A percentile compares a stretch with the other conserved stretches of the same genome.
Conservation (phyloP, 208 protist species). For the Leishmania gerbilli region DNA sequence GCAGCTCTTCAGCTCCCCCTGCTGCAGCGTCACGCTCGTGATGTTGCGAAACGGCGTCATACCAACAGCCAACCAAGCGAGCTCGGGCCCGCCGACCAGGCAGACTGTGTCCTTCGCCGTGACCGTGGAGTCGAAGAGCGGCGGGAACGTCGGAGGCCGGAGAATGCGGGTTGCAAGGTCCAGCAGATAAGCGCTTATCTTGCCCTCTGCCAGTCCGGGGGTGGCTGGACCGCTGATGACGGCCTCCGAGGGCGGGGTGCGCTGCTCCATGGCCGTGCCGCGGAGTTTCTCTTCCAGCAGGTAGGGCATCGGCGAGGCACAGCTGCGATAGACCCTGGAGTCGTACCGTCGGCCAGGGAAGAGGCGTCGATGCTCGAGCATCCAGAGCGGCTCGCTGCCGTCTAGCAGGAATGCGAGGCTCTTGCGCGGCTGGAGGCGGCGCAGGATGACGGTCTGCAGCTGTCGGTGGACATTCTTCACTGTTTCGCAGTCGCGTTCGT, state of each 20-base stretch:
- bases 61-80: conserved; percentile 61
- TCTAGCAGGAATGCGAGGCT: conserved; percentile 70
- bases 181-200: conserved; percentile 72
- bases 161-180: conserved; percentile 68
- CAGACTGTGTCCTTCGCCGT: conserved; percentile 61
- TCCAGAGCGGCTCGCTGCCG: conserved; percentile 76
- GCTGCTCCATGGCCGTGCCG: conserved; percentile 39
- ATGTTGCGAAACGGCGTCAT: conserved; percentile 71
- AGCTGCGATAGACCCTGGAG: conserved; percentile 67
- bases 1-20: conserved; percentile 65
- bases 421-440: conserved; percentile 61
- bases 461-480: conserved; percentile 60
- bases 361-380: conserved; percentile 57
- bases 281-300: conserved; percentile 67
- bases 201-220: conserved; percentile 66
- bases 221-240: conserved; percentile 57
- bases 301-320: conserved; percentile 70
- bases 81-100: conserved; percentile 60
- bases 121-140: conserved; percentile 18
- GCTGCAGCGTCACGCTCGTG: conserved; percentile 57
- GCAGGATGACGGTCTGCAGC: conserved; percentile 53
- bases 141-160: conserved; percentile 19
- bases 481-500: conserved; percentile 65
- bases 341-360: conserved; percentile 67
- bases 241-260: conserved; percentile 48